Evolutionary conservation across 2,329 filamentous ascomycete species (phyloP).

Genomic region (Fusarium sp.): DNA sequence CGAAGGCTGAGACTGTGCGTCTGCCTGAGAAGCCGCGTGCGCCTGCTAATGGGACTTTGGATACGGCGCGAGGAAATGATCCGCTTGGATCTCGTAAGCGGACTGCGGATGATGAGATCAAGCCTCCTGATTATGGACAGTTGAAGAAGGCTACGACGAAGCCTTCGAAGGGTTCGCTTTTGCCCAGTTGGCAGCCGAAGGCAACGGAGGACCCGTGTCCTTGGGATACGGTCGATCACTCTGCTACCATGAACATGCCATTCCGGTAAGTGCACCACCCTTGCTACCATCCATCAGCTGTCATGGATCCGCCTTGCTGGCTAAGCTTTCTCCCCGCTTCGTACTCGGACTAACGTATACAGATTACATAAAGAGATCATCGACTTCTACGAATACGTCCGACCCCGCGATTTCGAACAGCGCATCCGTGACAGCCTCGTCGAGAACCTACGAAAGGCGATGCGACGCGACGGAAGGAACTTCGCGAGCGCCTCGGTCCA

Average conservation of each 20-base stretch:
- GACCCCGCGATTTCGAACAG: constrained; percentile 80
- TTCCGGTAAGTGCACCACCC: constrained; percentile 61
- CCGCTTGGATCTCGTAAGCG: constrained; percentile 76
- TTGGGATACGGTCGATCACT: constrained; percentile 69
- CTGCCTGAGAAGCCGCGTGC: constrained; percentile 1
- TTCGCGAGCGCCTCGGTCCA: constrained; percentile 71
- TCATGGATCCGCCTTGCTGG: not conserved
- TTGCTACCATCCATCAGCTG: not conserved
- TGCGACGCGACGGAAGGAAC: constrained; percentile 59
- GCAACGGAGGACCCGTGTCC: constrained; percentile 61
- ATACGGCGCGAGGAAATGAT: constrained; percentile 45
- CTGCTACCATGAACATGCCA: constrained; percentile 60
- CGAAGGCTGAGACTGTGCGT: constrained; percentile 34
- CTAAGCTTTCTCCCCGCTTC: not conserved
- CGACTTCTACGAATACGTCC: constrained; percentile 88
- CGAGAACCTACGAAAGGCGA: constrained; percentile 68
- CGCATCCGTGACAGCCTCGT: constrained; percentile 78
- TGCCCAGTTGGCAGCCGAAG: constrained; percentile 62
- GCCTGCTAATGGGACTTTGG: not conserved
- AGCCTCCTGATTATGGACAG: constrained; percentile 62
- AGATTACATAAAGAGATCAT: constrained; percentile 90
- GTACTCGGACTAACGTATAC: not conserved
- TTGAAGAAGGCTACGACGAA: constrained; percentile 62
- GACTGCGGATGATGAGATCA: constrained; percentile 74
- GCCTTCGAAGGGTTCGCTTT: constrained; percentile 59